Evolutionary conservation across 78 protist genomes (phyloP).

Genomic region (Ministeria vibrans): DNA sequence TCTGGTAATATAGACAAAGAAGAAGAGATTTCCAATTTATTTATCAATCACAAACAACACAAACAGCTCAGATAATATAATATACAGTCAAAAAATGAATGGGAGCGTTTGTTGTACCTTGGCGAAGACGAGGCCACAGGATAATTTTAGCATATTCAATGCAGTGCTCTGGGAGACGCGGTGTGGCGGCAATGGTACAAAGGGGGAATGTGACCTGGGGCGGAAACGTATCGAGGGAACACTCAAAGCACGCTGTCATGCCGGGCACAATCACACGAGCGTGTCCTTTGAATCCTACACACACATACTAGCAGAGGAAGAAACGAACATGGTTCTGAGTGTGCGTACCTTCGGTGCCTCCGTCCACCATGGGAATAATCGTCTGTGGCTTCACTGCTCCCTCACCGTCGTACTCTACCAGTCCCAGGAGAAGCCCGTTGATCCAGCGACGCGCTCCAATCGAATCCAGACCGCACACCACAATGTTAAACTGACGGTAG

Average conservation of each 20-base stretch:
- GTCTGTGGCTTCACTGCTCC: constrained; percentile 40
- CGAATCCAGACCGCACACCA: constrained; percentile 95
- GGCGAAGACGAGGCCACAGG: constrained; percentile 22
- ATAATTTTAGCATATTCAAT: constrained; percentile 73
- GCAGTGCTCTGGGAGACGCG: constrained; percentile 93
- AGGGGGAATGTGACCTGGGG: constrained; percentile 82
- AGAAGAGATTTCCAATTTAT: not conserved
- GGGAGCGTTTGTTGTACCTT: not conserved
- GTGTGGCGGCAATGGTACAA: constrained; percentile 93
- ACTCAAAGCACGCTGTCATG: constrained; percentile 87
- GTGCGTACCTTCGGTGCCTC: constrained; percentile 90
- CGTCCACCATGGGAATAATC: constrained; percentile 89
- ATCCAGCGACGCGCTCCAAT: constrained; percentile 91
- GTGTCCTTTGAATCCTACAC: constrained; percentile 85
- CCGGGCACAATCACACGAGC: constrained; percentile 85
- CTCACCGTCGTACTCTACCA: constrained; percentile 49
- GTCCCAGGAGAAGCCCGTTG: constrained; percentile 65
- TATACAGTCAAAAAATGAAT: not conserved
- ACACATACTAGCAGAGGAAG: not conserved
- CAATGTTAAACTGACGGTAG: constrained; percentile 78
- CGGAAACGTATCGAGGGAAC: constrained; percentile 81
- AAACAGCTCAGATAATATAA: not conserved
- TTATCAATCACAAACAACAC: not conserved
- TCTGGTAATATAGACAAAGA: not conserved
- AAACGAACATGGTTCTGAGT: not conserved